Evolutionary conservation across 2,329 filamentous ascomycete species (phyloP).

Genomic region (Claviceps sp.): DNA sequence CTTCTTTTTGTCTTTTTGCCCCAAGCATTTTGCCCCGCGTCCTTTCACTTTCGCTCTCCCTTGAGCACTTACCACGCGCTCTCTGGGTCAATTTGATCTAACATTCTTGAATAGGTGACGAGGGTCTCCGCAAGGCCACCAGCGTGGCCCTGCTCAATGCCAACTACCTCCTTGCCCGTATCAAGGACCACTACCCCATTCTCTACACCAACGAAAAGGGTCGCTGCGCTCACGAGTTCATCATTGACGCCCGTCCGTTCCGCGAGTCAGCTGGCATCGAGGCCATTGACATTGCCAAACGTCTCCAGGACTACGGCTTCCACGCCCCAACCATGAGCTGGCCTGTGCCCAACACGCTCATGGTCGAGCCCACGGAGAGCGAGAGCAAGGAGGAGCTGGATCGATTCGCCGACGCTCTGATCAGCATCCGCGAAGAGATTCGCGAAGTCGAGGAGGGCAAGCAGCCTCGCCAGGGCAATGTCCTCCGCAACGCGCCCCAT

Average conservation of each 20-base stretch:
- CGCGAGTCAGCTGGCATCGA: slow-evolving; percentile 73
- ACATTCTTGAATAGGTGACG: slow-evolving; percentile 14
- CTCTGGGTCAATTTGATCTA: not conserved
- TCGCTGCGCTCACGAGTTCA: slow-evolving; percentile 94
- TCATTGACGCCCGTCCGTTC: slow-evolving; percentile 78
- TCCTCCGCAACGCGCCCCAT: slow-evolving; percentile 83
- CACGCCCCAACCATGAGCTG: slow-evolving; percentile 95
- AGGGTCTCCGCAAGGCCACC: slow-evolving; percentile 76
- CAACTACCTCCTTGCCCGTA: slow-evolving; percentile 86
- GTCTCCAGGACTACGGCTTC: slow-evolving; percentile 93
- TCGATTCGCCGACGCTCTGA: slow-evolving; percentile 80
- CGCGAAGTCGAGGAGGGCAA: slow-evolving; percentile 67
- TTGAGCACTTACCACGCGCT: not conserved
- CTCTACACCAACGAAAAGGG: slow-evolving; percentile 85
- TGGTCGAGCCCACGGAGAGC: slow-evolving; percentile 95
- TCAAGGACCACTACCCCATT: slow-evolving; percentile 76
- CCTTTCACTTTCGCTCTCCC: not conserved
- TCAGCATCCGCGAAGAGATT: slow-evolving; percentile 79
- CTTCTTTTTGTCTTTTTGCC: not conserved
- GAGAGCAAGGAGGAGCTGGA: slow-evolving; percentile 89
- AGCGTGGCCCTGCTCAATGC: slow-evolving; percentile 90
- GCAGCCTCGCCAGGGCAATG: slow-evolving; percentile 61
- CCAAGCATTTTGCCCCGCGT: not conserved
- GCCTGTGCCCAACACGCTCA: slow-evolving; percentile 88
- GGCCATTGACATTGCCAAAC: slow-evolving; percentile 91